Evolutionary conservation across 2,329 filamentous ascomycete genomes (phyloP), one percentile per base, ranked within the genome.

Genomic region (Cladobotryum mycophilum): DNA sequence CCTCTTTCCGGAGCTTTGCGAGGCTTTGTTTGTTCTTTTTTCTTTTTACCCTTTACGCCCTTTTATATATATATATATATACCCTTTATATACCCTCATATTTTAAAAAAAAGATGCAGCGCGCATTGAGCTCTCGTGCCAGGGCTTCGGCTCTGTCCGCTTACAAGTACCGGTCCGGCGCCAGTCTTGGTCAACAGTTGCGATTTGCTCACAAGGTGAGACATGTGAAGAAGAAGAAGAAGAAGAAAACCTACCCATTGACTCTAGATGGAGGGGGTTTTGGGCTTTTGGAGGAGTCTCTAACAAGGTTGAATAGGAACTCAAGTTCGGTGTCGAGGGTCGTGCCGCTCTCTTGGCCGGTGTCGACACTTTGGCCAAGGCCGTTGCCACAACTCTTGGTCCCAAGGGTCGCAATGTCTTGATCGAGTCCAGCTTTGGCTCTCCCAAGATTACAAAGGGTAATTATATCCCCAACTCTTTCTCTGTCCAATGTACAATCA

Each of bases 381-480:
- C 93, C 58, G 93, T 99, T 58, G 88, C 92, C 58, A 96, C 92
- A 56, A 99, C 93, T 58, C 82, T 99, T 55, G 93, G 93, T 61
- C 93, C 93, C 65, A 99, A 99, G 82, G 93, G 93, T 72, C 86
- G 93, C 70, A 99, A 97, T 76, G 93, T 99, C 61, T 73, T 99
- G 67, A 99, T 99, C 62, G 93, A 99, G 80, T 96, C 92, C 57
- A 89, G 89, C 79, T 99, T 96, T 67, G 93, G 93, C 72, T 96
- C 93, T 44, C 93, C 93, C 65, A 99, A 99, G 83, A 99, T 99
- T 74, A 99, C 93, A 65, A 99, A 99, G 80, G 92, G 92, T 96
- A 78, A 56, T 41, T 41, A 79, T 59, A 2, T n/a, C n/a, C n/a
- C n/a, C n/a, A n/a, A n/a, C n/a, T n/a, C n/a, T n/a, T n/a, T n/a